These are phyloP conservation scores for Geranium brycei DNA, from an alignment of 345 rosid genomes.

Conservation along the genomic window DNA sequence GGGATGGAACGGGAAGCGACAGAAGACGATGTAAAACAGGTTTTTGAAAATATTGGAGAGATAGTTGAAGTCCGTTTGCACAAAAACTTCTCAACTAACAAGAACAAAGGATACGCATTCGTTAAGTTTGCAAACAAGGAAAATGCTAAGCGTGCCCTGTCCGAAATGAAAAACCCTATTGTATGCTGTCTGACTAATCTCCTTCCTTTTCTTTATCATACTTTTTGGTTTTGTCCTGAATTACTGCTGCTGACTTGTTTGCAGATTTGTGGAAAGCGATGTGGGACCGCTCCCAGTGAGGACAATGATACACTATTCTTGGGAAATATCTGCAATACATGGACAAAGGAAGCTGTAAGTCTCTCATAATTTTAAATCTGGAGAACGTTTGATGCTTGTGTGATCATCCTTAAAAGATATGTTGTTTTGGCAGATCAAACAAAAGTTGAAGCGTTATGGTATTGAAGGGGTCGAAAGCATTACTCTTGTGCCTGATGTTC, in stretches of 20 bases:
- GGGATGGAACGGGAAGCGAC: constrained; percentile 47
- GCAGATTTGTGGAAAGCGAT: constrained; percentile 53
- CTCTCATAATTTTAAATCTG: constrained; percentile 6
- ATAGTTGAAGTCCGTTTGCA: constrained; percentile 45
- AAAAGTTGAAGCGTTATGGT: constrained; percentile 43
- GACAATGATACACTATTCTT: constrained; percentile 52
- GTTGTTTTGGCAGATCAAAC: constrained; percentile 33
- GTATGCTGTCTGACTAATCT: constrained; percentile 17
- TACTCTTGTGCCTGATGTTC: constrained; percentile 44
- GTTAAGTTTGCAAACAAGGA: constrained; percentile 47
- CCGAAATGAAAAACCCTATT: constrained; percentile 53
- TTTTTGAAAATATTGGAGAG: constrained; percentile 46
- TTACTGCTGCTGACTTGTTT: not conserved
- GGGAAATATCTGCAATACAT: constrained; percentile 58
- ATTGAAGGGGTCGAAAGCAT: constrained; percentile 41
- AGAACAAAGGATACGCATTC: constrained; percentile 55
- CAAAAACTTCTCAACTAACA: constrained; percentile 28
- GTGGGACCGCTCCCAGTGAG: constrained; percentile 56
- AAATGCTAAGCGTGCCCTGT: constrained; percentile 42
- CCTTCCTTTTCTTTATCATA: not conserved
- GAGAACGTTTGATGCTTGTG: constrained; percentile 5
- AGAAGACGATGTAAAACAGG: constrained; percentile 44
- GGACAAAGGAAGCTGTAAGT: constrained; percentile 65
- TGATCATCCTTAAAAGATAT: constrained; percentile 10
- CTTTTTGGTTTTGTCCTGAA: constrained; percentile 2